Percentiles rank a stretch among this genome's conserved stretches.
These are phyloP conservation scores for Camellia sinensis DNA, from an alignment of 148 eudicot genomes.

Conservation along the genomic window DNA sequence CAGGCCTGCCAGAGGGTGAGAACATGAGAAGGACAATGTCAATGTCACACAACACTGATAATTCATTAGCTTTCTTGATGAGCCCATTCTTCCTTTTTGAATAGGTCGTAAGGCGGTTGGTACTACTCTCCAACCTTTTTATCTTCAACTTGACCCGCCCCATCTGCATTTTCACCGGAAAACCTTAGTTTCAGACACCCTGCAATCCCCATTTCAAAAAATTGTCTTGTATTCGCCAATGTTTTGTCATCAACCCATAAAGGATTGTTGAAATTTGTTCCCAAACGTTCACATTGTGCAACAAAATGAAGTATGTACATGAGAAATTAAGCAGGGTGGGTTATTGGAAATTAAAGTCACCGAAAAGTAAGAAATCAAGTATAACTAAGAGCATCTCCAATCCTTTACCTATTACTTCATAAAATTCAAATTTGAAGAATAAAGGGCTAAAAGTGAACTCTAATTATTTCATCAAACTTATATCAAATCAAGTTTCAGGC, in stretches of 20 bases:
- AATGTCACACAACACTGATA: slow-evolving; percentile 44
- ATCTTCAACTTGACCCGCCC: slow-evolving; percentile 51
- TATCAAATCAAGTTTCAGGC: no score
- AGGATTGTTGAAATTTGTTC: background rate
- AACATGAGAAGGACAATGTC: slow-evolving; percentile 43
- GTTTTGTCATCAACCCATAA: background rate
- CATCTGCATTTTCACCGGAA: slow-evolving; percentile 25
- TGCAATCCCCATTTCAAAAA: background rate
- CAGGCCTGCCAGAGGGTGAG: slow-evolving; percentile 41
- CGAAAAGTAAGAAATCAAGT: background rate
- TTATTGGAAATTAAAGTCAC: background rate
- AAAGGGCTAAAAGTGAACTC: background rate
- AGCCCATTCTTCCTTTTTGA: slow-evolving; percentile 42
- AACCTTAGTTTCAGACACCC: background rate
- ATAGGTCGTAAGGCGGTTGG: slow-evolving; percentile 39
- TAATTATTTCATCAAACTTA: no score
- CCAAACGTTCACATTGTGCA: background rate
- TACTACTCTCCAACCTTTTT: slow-evolving; percentile 35
- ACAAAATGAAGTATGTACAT: background rate
- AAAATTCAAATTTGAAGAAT: no score
- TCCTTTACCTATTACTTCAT: no score
- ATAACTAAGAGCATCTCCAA: background rate
- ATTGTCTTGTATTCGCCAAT: background rate
- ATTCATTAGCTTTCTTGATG: slow-evolving; percentile 41
- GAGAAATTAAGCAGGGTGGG: background rate